Base-by-base conservation (phyloP, 768 basidiomycete genomes). In the Amyloporia xantha region DNA sequence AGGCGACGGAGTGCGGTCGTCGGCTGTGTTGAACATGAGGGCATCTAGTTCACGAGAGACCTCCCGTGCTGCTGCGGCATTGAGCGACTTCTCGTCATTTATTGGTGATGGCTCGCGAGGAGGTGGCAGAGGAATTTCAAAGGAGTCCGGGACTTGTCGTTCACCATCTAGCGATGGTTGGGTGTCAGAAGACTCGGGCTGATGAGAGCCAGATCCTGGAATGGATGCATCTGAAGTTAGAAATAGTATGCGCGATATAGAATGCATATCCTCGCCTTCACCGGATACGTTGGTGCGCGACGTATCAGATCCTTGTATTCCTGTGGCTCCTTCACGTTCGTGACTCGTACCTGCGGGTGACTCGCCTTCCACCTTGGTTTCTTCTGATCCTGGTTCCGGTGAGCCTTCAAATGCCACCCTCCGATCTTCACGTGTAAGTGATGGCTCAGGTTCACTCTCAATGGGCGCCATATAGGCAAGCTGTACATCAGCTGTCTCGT, bases 51-150 rank as follows among this genome's bases (percentile, higher is more conserved):
- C 86, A 11, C 77, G 74, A 11, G 75, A 75, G 1, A 89, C 72
- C 60, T 84, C 84, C 15, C 79, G 73, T 4, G 84, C 84, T 23
- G 81, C 84, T 15, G 84, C 86, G 1, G 77, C 79, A 54, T 82
- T 78, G 24, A 77, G 71, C 11, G 74, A 59, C 0, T 36, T 50
- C 17, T 57, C 57, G 17, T 54, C 51, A 13, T 15, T 25, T 24
- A 37, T 51, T 19, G 43, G 56, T 21, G 44, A 12, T 4, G 44
- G 44, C 33, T 10, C 27, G 15, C 17, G 44, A 7, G 52, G 55
- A 15, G 46, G 53, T n/a, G n/a, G n/a, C 17, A 37, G 45, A 6
- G 55, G 44, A 26, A 28, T n/a, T 10, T 43, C 5, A 39, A 45
- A 19, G 36, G n/a, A 24, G 45, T 23, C 4, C 41, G 49, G 15